Evolutionary conservation across 164 flowering plant genomes (phyloP).

Genomic region (Stephania japonica): DNA sequence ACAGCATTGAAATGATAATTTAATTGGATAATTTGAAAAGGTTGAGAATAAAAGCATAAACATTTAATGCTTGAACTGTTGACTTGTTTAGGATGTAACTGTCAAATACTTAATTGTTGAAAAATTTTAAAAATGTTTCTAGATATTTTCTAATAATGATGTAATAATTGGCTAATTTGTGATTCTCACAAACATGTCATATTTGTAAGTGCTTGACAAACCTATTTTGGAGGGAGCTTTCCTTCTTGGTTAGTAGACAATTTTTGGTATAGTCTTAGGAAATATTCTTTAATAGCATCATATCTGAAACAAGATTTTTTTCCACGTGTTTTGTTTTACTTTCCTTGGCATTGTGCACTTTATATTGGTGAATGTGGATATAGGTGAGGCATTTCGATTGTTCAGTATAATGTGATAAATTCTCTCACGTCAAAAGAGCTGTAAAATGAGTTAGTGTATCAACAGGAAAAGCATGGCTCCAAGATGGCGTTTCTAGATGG

Average conservation of each 20-base stretch:
- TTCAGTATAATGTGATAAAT: neutral
- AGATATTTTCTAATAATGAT: neutral
- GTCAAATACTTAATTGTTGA: too few relatives aligned
- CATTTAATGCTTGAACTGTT: neutral
- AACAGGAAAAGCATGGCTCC: conserved; percentile 94
- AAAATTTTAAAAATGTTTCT: neutral
- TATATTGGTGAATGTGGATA: neutral
- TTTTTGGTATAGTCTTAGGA: too few relatives aligned
- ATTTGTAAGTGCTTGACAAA: neutral
- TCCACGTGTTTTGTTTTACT: too few relatives aligned
- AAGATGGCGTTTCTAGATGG: conserved; percentile 99
- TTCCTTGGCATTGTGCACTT: too few relatives aligned
- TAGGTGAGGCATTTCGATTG: neutral
- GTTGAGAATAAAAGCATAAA: neutral
- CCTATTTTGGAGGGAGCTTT: neutral
- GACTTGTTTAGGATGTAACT: neutral
- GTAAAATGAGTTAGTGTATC: conserved; percentile 5
- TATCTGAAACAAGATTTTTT: neutral
- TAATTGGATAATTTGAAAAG: neutral
- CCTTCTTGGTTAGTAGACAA: neutral
- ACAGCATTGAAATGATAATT: too few relatives aligned
- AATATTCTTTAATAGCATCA: neutral
- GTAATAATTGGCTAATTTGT: neutral
- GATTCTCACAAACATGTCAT: neutral
- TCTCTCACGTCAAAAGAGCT: neutral